These are phyloP conservation scores for Echeveria elegans DNA, from an alignment of 164 flowering plant genomes.

Conservation along the genomic window DNA sequence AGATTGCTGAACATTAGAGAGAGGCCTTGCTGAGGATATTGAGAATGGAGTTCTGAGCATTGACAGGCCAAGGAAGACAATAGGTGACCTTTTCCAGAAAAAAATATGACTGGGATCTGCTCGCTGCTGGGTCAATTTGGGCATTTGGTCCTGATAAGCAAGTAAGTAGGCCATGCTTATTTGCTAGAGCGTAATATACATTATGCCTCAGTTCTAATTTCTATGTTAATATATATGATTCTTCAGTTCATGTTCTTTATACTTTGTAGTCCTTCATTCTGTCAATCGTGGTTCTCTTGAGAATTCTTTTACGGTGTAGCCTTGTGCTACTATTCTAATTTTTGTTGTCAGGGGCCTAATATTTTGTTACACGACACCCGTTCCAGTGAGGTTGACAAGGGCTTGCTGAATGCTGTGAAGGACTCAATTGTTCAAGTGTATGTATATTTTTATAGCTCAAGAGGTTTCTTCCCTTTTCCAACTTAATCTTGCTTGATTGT, in stretches of 20 bases:
- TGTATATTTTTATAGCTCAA: background rate
- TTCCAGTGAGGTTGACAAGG: slow-evolving; percentile 91
- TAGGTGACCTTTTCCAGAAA: slow-evolving; percentile 77
- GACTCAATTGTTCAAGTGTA: slow-evolving; percentile 99
- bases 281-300: background rate
- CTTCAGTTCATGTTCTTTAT: background rate
- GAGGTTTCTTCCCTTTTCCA: background rate
- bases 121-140: slow-evolving; percentile 95
- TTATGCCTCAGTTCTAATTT: background rate
- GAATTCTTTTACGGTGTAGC: background rate
- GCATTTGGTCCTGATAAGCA: slow-evolving; percentile 55
- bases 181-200: background rate
- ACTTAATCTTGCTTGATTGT: background rate
- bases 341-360: slow-evolving; percentile 68
- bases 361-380: slow-evolving; percentile 94
- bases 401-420: slow-evolving; percentile 72
- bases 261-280: background rate
- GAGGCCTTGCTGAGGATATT: slow-evolving; percentile 46
- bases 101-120: slow-evolving; percentile 96
- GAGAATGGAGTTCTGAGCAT: slow-evolving; percentile 91
- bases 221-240: too few relatives aligned
- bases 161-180: slow-evolving; percentile 34
- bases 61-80: slow-evolving; percentile 73
- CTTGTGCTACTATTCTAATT: background rate
- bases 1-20: too few relatives aligned